These are phyloP conservation scores for Nadsonia commutata DNA, from an alignment of 1,139 yeast species.

Conservation along the genomic window DNA sequence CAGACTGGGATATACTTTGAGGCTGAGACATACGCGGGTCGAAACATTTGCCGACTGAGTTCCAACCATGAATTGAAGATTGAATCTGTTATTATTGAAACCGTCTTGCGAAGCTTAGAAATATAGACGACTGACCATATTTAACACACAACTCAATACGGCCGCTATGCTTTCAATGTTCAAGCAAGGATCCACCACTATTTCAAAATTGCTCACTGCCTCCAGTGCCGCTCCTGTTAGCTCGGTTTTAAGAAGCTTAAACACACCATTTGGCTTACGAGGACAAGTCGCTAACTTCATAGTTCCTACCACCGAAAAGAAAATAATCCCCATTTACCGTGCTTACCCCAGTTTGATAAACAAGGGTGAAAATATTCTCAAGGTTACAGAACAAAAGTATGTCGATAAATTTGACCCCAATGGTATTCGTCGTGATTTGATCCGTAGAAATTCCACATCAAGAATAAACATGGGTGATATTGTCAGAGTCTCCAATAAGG, in stretches of 20 bases:
- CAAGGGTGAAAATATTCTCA: not conserved
- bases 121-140: not conserved
- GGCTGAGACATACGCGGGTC: not conserved
- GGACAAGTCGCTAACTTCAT: not conserved
- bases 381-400: not conserved
- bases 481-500: constrained; percentile 58
- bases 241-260: not conserved
- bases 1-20: not conserved
- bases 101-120: not conserved
- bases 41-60: not conserved
- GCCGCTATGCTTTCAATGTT: not conserved
- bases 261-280: not conserved
- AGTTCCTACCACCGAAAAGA: not conserved
- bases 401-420: constrained; percentile 43
- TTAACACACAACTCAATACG: not conserved
- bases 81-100: not conserved
- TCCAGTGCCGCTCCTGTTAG: not conserved
- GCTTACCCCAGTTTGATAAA: not conserved
- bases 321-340: not conserved
- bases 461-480: constrained; percentile 42
- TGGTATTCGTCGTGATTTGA: constrained; percentile 54
- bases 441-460: constrained; percentile 32
- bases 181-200: not conserved
- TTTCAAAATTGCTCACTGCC: not conserved
- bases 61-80: no score